Conservation (phyloP, 2,329 filamentous ascomycete species). For the Massarina eburnea region DNA sequence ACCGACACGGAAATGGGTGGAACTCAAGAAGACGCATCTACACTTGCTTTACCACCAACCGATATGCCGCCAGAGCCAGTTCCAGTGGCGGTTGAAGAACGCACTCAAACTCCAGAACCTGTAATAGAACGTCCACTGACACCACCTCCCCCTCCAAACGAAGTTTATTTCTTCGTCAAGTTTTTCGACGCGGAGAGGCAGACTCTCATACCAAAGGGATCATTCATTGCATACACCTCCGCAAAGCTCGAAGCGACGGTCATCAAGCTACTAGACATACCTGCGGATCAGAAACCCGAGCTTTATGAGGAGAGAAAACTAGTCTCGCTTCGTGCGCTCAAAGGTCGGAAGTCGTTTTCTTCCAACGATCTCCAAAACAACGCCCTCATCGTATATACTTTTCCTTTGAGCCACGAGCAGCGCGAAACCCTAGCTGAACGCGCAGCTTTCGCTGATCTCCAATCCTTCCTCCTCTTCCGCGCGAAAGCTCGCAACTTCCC, state of each 20-base stretch:
- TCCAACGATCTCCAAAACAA: constrained; percentile 35
- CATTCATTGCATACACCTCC: constrained; percentile 31
- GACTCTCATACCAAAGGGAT: constrained; percentile 34
- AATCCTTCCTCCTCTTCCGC: constrained; percentile 49
- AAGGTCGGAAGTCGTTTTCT: constrained; percentile 35
- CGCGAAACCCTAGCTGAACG: constrained; percentile 32
- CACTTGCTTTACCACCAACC: constrained; percentile 13
- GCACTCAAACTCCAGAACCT: constrained; percentile 17
- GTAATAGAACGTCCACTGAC: constrained; percentile 11
- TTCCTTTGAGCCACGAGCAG: constrained; percentile 30
- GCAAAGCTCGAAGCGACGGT: constrained; percentile 40
- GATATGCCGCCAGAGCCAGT: constrained; percentile 17
- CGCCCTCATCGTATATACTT: constrained; percentile 35
- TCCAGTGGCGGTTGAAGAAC: constrained; percentile 9
- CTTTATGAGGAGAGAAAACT: constrained; percentile 52
- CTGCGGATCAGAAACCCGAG: constrained; percentile 47
- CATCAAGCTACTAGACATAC: constrained; percentile 28
- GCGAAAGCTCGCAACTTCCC: constrained; percentile 48
- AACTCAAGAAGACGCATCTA: constrained; percentile 29
- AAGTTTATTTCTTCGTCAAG: constrained; percentile 47
- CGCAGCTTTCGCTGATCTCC: constrained; percentile 37
- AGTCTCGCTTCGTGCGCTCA: constrained; percentile 27
- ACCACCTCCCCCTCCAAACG: constrained; percentile 30
- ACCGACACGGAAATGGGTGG: constrained; percentile 42
- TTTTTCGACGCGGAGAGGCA: constrained; percentile 42